These are phyloP conservation scores for Amorphotheca resinae DNA, from an alignment of 495 filamentous ascomycete genomes.

Conservation along the genomic window DNA sequence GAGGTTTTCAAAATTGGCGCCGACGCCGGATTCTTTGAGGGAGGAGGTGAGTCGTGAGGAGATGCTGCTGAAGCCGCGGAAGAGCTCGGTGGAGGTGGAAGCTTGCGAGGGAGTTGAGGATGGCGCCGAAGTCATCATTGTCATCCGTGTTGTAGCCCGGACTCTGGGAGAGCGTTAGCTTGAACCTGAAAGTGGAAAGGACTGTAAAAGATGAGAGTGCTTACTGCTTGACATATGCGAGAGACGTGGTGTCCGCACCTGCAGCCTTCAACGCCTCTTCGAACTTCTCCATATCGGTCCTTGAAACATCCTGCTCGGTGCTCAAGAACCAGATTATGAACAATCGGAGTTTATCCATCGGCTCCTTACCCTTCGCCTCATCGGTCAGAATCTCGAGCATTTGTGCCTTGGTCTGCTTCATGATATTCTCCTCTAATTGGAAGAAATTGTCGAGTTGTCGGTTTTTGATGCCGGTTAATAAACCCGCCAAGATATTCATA, in stretches of 20 bases:
- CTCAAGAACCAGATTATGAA: slow-evolving; percentile 98
- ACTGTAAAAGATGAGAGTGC: slow-evolving; percentile 16
- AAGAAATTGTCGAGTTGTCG: slow-evolving; percentile 93
- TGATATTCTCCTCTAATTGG: slow-evolving; percentile 88
- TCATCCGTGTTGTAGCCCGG: slow-evolving; percentile 93
- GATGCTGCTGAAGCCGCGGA: slow-evolving; percentile 79
- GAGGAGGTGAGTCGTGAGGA: slow-evolving; percentile 86
- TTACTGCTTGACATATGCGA: slow-evolving; percentile 76
- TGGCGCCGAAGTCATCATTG: slow-evolving; percentile 86
- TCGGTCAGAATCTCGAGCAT: slow-evolving; percentile 82
- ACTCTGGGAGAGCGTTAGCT: slow-evolving; percentile 46
- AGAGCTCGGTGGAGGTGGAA: slow-evolving; percentile 55
- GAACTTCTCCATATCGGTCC: slow-evolving; percentile 72
- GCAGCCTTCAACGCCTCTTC: slow-evolving; percentile 70
- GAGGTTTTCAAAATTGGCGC: slow-evolving; percentile 85
- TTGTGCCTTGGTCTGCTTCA: slow-evolving; percentile 82
- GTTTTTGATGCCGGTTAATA: slow-evolving; percentile 83
- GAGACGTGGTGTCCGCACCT: slow-evolving; percentile 58
- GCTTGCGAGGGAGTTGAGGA: slow-evolving; percentile 46
- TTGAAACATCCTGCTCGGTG: slow-evolving; percentile 77
- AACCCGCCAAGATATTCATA: slow-evolving; percentile 90
- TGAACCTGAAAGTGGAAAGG: background rate
- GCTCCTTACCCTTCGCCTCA: slow-evolving; percentile 64
- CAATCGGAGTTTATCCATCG: slow-evolving; percentile 77
- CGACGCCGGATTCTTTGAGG: slow-evolving; percentile 75